phyloP scores from a whole-genome alignment of 495 filamentous ascomycete genomes.

The Daldinia grandis region DNA sequence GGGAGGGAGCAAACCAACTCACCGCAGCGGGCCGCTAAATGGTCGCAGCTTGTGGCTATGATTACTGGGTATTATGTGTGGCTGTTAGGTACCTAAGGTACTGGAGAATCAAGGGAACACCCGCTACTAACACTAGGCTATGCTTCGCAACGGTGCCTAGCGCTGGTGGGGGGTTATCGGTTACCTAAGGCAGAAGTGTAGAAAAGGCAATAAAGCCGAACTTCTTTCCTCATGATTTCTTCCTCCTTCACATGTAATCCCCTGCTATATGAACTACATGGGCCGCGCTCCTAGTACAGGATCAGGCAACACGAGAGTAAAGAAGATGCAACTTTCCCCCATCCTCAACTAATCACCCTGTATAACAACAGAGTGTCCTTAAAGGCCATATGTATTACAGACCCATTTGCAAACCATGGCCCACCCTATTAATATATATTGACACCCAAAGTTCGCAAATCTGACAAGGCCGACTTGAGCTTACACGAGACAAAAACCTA shows the following conservation, averaged over 20 bases:
- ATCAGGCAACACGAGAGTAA: not conserved
- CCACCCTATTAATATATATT: not conserved
- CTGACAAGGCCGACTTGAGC: constrained; percentile 4
- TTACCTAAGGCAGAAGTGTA: constrained; percentile 15
- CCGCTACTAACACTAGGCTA: not conserved
- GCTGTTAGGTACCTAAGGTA: too few species aligned
- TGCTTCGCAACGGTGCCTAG: constrained; percentile 3
- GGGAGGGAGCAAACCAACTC: not conserved
- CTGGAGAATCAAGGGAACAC: not conserved
- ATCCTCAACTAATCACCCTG: not conserved
- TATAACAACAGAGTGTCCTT: not conserved
- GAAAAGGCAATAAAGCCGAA: constrained; percentile 10
- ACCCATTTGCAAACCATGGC: not conserved
- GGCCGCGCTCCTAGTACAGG: not conserved
- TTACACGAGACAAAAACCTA: not conserved
- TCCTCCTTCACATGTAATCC: not conserved
- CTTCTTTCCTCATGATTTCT: not conserved
- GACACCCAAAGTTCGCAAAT: not conserved
- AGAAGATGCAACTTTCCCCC: not conserved
- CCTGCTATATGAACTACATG: not conserved
- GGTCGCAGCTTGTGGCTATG: constrained; percentile 32
- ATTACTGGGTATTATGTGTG: constrained; percentile 16
- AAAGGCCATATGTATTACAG: not conserved
- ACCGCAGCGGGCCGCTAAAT: constrained; percentile 8
- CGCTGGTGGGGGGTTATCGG: not conserved